Percentiles rank a stretch among this genome's conserved stretches.
Evolutionary conservation across 2,329 filamentous ascomycete species (phyloP).

Genomic region (Ascochyta lentis): DNA sequence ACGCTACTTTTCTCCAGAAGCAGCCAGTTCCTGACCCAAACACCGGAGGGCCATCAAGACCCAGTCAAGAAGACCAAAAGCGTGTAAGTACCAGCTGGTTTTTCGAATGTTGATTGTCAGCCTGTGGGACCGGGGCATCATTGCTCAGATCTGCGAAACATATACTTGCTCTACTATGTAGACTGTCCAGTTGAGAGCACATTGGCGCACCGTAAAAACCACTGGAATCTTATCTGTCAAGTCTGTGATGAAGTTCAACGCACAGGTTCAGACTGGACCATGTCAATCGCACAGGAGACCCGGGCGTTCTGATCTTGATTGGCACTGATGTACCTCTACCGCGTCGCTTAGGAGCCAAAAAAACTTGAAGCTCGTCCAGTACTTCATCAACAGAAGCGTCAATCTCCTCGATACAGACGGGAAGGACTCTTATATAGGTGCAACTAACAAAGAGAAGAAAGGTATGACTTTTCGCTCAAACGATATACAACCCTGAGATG

Average conservation of each 20-base stretch:
- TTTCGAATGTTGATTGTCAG: neutral
- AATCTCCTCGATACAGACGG: neutral
- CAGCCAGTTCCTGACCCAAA: neutral
- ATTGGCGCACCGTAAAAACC: neutral
- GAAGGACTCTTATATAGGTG: neutral
- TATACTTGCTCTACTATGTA: neutral
- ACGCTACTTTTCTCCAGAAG: conserved; percentile 1
- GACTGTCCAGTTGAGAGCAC: conserved; percentile 1
- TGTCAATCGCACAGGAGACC: neutral
- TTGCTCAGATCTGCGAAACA: conserved; percentile 1
- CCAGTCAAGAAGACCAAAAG: conserved; percentile 1
- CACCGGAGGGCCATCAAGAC: neutral
- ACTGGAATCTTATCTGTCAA: neutral
- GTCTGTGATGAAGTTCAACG: neutral
- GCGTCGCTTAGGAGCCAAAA: neutral
- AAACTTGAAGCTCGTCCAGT: neutral
- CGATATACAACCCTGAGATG: too few relatives aligned
- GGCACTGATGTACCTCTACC: neutral
- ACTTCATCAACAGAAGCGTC: neutral
- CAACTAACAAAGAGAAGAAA: neutral
- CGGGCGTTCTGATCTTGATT: neutral
- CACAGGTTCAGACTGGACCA: neutral
- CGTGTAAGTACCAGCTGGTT: neutral
- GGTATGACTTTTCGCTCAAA: too few relatives aligned
- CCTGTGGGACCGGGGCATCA: neutral